These are phyloP conservation scores for Penicillium psychrosexuale DNA, from an alignment of 2,329 filamentous ascomycete species.

Conservation along the genomic window DNA sequence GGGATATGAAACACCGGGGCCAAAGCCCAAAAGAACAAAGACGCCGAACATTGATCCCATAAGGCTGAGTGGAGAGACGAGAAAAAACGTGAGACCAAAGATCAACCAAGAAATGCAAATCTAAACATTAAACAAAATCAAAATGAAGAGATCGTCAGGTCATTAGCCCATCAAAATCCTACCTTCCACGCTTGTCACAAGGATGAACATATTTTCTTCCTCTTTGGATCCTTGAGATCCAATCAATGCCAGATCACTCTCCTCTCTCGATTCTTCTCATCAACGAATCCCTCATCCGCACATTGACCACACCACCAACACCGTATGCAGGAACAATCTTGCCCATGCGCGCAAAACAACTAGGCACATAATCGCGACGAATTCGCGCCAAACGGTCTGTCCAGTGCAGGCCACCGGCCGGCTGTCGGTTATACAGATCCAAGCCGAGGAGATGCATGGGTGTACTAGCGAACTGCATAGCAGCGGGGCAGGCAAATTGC, in stretches of 20 bases:
- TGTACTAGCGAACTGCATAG: slow-evolving; percentile 74
- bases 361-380: slow-evolving; percentile 71
- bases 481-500: slow-evolving; percentile 76
- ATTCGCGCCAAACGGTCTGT: slow-evolving; percentile 65
- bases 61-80: slow-evolving; percentile 8
- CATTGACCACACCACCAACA: slow-evolving; percentile 81
- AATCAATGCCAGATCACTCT: slow-evolving; percentile 10
- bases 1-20: neutral
- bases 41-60: neutral
- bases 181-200: neutral
- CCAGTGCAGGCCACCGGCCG: slow-evolving; percentile 45
- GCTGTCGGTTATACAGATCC: slow-evolving; percentile 75
- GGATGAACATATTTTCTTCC: neutral
- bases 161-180: neutral
- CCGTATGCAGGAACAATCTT: slow-evolving; percentile 88
- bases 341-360: slow-evolving; percentile 71
- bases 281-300: slow-evolving; percentile 62
- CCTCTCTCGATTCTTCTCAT: slow-evolving; percentile 57
- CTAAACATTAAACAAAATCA: slow-evolving; percentile 1
- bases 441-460: slow-evolving; percentile 81
- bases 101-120: slow-evolving; percentile 3
- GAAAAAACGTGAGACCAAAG: neutral
- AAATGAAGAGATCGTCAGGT: slow-evolving; percentile 5
- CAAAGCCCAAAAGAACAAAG: neutral
- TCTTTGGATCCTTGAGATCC: neutral